Conservation (phyloP, 225 moss, liverwort and hornwort genomes). For the Pleurozium schreberi region DNA sequence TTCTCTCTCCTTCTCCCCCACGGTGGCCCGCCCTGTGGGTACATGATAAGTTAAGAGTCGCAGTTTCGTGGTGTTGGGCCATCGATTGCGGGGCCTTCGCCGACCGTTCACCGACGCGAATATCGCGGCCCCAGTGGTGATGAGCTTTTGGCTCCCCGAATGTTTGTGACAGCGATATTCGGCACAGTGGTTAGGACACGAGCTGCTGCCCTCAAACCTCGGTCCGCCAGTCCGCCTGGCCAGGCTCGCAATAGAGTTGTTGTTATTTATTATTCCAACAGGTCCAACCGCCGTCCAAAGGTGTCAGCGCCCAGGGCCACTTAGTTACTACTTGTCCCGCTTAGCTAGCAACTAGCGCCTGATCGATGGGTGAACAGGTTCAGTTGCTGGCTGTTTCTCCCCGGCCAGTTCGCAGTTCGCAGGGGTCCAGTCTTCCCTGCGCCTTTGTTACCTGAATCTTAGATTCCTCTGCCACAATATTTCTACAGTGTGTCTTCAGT, state of each 20-base stretch:
- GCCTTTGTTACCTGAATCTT: constrained; percentile 18
- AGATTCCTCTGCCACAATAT: constrained; percentile 34
- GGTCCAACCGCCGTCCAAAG: constrained; percentile 5
- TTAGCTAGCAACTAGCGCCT: background rate
- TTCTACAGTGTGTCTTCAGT: constrained; percentile 18
- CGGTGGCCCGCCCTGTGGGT: background rate
- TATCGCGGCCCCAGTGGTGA: background rate
- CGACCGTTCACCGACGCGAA: constrained; percentile 8
- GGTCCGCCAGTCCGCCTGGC: constrained; percentile 7
- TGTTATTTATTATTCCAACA: too few species aligned
- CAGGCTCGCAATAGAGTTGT: background rate
- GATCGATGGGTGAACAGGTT: constrained; percentile 9
- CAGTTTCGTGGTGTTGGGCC: too few species aligned
- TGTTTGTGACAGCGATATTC: constrained; percentile 18
- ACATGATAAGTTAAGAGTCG: background rate
- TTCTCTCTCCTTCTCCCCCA: background rate
- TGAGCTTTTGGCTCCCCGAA: constrained; percentile 14
- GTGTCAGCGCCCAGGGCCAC: constrained; percentile 6
- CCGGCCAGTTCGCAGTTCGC: too few species aligned
- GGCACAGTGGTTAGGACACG: constrained; percentile 12
- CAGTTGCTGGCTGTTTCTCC: background rate
- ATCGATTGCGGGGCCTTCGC: background rate
- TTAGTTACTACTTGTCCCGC: background rate
- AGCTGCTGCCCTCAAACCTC: constrained; percentile 24
- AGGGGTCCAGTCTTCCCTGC: background rate